Evolutionary conservation across 1,139 yeast species (phyloP), one percentile per base, ranked within the genome.

Genomic region (Magnusiomyces clavatus): DNA sequence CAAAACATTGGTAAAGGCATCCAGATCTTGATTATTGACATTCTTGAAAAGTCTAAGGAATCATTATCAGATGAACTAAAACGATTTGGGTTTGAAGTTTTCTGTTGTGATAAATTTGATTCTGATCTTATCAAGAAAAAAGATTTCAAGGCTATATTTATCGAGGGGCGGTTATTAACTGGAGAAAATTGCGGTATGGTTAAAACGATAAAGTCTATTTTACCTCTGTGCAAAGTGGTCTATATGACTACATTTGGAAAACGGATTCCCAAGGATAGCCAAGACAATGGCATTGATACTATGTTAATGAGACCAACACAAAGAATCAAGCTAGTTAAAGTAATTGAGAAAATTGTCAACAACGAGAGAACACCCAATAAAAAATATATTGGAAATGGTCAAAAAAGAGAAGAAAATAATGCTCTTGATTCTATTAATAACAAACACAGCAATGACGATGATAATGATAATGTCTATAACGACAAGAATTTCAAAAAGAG

Each of bases 11-110:
- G 31, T 8, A 47, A 56, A 46, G 60, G 62, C 58, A 59, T 67
- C 48, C 60, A 64, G 35, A 71, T 70, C 0, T 57, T 74, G 48
- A 67, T 77, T 41, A 64, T 72, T 8, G 75, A 75, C 54, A 57
- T 63, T 5, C 70, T 67, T 41, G 60, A 62, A 17, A 63, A 70
- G 38, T 69, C 72, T 14, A 63, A 70, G 35, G 62, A 62, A 46
- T 67, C 78, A 0, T 61, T 78, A 62, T 66, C 57, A 60, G 65
- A 61, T 1, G 69, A 63, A 49, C 35, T 70, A 14, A 59, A 60
- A 49, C 52, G 59, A 46, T 67, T 68, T 54, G 77, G 77, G 2
- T 64, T 74, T 49, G 59, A 64, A 5, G 75, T 73, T 13, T 60
- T 56, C 20, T 54, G 54, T 19, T 63, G 65, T 49, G 52, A 56